Conservation (phyloP, 2,329 filamentous ascomycete genomes). For the Sclerotinia minor region DNA sequence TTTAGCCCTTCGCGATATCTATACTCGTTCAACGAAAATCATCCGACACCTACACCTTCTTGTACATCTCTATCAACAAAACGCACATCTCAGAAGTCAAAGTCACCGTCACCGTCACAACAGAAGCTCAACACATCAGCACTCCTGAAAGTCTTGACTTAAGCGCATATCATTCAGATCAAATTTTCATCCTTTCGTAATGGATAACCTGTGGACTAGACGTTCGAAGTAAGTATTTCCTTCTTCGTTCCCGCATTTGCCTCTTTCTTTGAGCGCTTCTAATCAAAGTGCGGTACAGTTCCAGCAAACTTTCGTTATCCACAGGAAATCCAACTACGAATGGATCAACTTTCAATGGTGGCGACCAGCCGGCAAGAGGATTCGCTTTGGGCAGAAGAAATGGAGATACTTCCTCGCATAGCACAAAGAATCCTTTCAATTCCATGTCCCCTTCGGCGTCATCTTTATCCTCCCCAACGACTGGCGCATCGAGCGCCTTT, state of each 20-base stretch:
- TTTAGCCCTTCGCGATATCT: conserved; percentile 8
- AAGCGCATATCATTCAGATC: conserved; percentile 20
- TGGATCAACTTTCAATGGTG: conserved; percentile 36
- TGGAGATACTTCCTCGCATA: conserved; percentile 71
- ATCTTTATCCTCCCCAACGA: conserved; percentile 35
- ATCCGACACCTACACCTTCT: not conserved
- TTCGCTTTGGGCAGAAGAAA: conserved; percentile 71
- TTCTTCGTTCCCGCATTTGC: conserved; percentile 19
- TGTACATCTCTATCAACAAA: conserved; percentile 16
- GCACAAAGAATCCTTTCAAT: conserved; percentile 75
- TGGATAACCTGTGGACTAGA: conserved; percentile 66
- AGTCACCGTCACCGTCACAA: conserved; percentile 20
- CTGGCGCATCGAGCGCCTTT: conserved; percentile 82
- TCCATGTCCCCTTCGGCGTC: conserved; percentile 40
- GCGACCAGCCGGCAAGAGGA: conserved; percentile 60
- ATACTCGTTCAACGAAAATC: conserved; percentile 8
- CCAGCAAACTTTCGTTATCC: conserved; percentile 81
- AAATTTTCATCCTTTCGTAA: conserved; percentile 30
- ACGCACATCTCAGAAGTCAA: conserved; percentile 23
- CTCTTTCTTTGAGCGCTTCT: conserved; percentile 23
- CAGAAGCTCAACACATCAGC: conserved; percentile 27
- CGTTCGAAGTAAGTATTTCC: conserved; percentile 67
- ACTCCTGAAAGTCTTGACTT: conserved; percentile 28
- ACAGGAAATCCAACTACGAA: conserved; percentile 58
- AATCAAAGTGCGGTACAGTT: conserved; percentile 36